phyloP scores from a whole-genome alignment of 805 yeast genomes.

The Candida takata region DNA sequence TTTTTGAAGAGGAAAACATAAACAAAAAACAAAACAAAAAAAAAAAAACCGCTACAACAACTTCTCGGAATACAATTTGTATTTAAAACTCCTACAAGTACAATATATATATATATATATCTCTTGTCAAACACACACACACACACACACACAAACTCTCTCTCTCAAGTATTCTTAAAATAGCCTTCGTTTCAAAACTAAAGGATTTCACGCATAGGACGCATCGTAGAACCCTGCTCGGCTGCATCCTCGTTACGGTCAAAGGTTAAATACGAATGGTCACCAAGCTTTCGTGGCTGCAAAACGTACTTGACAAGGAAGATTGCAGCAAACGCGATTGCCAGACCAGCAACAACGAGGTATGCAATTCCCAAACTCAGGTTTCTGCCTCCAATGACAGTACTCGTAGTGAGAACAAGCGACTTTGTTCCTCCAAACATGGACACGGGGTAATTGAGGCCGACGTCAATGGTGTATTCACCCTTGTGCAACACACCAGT shows the following conservation, averaged over 20 bases:
- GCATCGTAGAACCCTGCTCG: background rate
- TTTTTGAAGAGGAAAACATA: background rate
- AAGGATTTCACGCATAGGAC: slow-evolving; percentile 17
- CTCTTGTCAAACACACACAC: no score
- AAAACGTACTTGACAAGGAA: slow-evolving; percentile 78
- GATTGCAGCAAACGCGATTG: slow-evolving; percentile 61
- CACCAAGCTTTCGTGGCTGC: slow-evolving; percentile 81
- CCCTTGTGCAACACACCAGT: slow-evolving; percentile 52
- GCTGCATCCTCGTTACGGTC: slow-evolving; percentile 20
- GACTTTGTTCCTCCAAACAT: slow-evolving; percentile 87
- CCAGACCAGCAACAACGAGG: slow-evolving; percentile 73
- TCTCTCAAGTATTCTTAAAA: no score
- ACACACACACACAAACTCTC: no score
- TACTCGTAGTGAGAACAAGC: slow-evolving; percentile 71
- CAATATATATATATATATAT: no score
- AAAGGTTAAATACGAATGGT: slow-evolving; percentile 57
- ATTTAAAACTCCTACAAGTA: no score
- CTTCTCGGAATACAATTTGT: no score
- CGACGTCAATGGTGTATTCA: slow-evolving; percentile 60
- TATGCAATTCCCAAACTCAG: slow-evolving; percentile 79
- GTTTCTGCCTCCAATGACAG: slow-evolving; percentile 84
- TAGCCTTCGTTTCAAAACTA: slow-evolving; percentile 1
- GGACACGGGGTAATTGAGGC: slow-evolving; percentile 73
- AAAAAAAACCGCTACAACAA: background rate
- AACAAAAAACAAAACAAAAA: background rate